These are phyloP conservation scores for Paecilomyces niveus DNA, from an alignment of 2,329 filamentous ascomycete species.

Conservation along the genomic window DNA sequence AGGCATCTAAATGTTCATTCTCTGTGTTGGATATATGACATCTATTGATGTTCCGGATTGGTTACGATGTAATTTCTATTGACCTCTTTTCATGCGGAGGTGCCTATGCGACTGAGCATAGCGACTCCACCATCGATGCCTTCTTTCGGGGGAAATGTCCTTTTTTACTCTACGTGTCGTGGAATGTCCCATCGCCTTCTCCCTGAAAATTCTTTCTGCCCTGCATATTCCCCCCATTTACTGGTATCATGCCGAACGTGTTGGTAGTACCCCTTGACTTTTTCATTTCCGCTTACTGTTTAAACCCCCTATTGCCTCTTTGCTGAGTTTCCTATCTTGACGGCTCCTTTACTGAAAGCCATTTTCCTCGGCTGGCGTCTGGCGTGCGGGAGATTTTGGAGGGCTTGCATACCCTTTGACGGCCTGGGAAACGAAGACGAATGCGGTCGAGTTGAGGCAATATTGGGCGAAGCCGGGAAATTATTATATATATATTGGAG, in stretches of 20 bases:
- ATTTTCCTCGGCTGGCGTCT: slow-evolving; percentile 1
- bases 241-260: not conserved
- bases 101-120: slow-evolving; percentile 14
- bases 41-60: slow-evolving; percentile 1
- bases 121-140: slow-evolving; percentile 4
- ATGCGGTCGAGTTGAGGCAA: slow-evolving; percentile 4
- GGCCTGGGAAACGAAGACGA: slow-evolving; percentile 5
- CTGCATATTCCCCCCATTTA: slow-evolving; percentile 1
- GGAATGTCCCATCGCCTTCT: slow-evolving; percentile 4
- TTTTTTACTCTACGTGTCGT: slow-evolving; percentile 5
- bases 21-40: not conserved
- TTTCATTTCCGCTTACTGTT: slow-evolving; percentile 3
- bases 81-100: slow-evolving; percentile 14
- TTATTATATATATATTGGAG: not conserved
- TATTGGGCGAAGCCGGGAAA: slow-evolving; percentile 1
- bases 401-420: slow-evolving; percentile 4
- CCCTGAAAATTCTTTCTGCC: not conserved
- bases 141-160: slow-evolving; percentile 2
- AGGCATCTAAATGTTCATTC: slow-evolving; percentile 9
- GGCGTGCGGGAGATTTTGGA: slow-evolving; percentile 1
- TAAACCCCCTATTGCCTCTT: not conserved
- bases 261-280: slow-evolving; percentile 1
- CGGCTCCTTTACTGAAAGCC: not conserved
- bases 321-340: slow-evolving; percentile 1
- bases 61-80: slow-evolving; percentile 21